Conservation (phyloP, 306 rosid species). For the Rubus parviflorus region DNA sequence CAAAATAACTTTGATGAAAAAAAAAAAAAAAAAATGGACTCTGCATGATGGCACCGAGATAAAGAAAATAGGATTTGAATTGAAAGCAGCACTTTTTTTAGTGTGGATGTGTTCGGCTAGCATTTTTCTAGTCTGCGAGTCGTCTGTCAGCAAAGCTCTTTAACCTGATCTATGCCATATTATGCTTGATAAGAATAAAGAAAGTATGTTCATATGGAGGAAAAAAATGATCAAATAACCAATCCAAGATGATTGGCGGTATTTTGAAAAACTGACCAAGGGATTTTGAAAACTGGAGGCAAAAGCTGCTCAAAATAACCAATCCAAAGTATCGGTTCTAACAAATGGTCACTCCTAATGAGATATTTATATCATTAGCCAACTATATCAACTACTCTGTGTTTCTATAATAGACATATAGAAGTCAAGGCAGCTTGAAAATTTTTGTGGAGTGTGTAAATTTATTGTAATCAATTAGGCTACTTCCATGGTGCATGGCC, state of each 20-base stretch:
- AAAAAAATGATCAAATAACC: neutral
- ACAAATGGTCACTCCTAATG: neutral
- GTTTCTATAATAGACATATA: neutral
- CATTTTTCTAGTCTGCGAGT: neutral
- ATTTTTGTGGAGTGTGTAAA: neutral
- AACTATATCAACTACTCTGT: neutral
- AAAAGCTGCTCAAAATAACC: neutral
- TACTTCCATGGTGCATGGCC: neutral
- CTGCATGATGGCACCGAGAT: neutral
- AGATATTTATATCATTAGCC: neutral
- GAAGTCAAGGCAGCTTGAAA: neutral
- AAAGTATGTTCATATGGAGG: neutral
- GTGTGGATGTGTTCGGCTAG: neutral
- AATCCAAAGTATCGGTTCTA: neutral
- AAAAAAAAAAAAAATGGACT: neutral
- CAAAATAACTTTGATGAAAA: neutral
- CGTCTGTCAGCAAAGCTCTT: neutral
- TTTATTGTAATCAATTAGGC: neutral
- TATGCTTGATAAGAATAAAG: neutral
- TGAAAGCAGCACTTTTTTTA: neutral
- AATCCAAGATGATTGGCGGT: neutral
- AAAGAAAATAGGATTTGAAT: neutral
- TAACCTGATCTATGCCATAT: neutral
- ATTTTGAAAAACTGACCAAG: neutral
- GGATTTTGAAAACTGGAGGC: slow-evolving; percentile 1